Conservation (phyloP, 129 eudicot species). For the Flaveria brownii region DNA sequence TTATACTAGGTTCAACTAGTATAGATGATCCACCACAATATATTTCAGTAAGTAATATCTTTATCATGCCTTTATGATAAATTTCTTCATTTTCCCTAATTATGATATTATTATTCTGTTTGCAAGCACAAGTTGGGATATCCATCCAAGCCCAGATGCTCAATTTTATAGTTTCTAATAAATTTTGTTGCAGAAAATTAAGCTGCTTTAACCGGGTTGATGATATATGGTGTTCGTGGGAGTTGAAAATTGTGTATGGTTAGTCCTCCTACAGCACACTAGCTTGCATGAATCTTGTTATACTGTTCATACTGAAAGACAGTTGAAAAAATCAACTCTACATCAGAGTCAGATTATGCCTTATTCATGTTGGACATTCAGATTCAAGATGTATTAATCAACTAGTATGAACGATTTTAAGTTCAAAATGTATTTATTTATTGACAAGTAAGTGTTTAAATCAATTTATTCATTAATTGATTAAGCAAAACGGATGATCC, state of each 20-base stretch:
- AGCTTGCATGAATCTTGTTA: neutral
- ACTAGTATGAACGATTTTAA: neutral
- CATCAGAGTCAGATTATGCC: neutral
- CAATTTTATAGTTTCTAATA: neutral
- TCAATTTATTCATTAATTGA: neutral
- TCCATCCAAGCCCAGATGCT: neutral
- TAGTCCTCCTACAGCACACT: neutral
- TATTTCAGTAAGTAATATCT: constrained; percentile 56
- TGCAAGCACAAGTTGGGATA: neutral
- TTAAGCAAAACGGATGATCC: neutral
- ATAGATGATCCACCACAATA: constrained; percentile 72
- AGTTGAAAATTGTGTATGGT: neutral
- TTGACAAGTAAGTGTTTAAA: neutral
- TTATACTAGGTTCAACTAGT: constrained; percentile 69
- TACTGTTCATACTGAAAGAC: neutral
- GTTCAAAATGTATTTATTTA: neutral
- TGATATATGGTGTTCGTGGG: neutral
- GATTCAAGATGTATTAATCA: neutral
- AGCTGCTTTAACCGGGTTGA: neutral
- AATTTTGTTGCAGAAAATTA: constrained; percentile 12
- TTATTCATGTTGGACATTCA: neutral
- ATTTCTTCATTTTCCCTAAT: neutral
- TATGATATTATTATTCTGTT: neutral
- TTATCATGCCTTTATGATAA: neutral
- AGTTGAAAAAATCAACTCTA: neutral